Evolutionary conservation across 2,329 filamentous ascomycete genomes (phyloP).

Genomic region (Aspergillus tanneri): DNA sequence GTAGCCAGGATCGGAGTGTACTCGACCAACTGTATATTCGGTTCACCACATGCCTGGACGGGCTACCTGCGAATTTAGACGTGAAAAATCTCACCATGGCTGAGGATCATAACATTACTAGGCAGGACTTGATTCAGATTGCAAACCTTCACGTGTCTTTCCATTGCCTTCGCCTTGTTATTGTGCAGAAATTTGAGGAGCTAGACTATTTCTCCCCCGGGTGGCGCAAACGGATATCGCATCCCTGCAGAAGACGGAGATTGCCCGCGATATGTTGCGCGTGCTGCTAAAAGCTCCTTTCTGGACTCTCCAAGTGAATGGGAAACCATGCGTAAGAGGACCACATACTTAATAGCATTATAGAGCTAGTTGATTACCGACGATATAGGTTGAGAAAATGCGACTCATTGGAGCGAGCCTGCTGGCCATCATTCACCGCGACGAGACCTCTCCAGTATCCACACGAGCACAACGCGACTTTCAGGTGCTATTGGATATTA

Average conservation of each 20-base stretch:
- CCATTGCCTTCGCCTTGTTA: constrained; percentile 45
- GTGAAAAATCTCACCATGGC: constrained; percentile 10
- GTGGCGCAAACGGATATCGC: constrained; percentile 10
- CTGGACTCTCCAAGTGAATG: constrained; percentile 31
- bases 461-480: constrained; percentile 43
- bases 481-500: constrained; percentile 41
- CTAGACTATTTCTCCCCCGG: constrained; percentile 11
- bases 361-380: too few relatives aligned
- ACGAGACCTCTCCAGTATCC: constrained; percentile 38
- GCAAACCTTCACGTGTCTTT: constrained; percentile 40
- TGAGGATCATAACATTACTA: constrained; percentile 2
- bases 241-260: constrained; percentile 41
- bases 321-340: constrained; percentile 18
- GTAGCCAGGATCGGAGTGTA: constrained; percentile 2
- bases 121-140: constrained; percentile 40
- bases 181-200: constrained; percentile 28
- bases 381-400: constrained; percentile 19
- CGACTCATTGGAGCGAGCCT: constrained; percentile 19
- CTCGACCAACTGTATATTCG: constrained; percentile 41
- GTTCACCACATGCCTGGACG: constrained; percentile 45
- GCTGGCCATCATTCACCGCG: constrained; percentile 32
- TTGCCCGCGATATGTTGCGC: constrained; percentile 45
- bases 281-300: constrained; percentile 46
- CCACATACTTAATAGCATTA: too few relatives aligned
- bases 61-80: constrained; percentile 40